A percentile compares a stretch with the other conserved stretches of the same genome.
Evolutionary conservation across 2,329 filamentous ascomycete genomes (phyloP).

Genomic region (Talaromyces sp.): DNA sequence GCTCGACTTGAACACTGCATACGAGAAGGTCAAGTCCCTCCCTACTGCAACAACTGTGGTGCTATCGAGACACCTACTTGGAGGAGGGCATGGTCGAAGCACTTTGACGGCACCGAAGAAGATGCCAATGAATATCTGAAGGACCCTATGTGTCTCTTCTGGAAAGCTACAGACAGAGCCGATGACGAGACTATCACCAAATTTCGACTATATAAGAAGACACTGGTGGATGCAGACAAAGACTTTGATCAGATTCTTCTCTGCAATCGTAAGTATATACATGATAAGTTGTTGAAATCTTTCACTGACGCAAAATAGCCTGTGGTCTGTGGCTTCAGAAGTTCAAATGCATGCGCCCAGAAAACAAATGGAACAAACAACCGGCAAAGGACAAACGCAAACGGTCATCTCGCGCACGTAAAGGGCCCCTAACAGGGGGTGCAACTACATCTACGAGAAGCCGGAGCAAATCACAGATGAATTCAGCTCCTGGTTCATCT

Average conservation of each 20-base stretch:
- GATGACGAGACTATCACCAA: slow-evolving; percentile 59
- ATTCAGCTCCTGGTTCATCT: slow-evolving; percentile 36
- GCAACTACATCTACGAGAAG: slow-evolving; percentile 30
- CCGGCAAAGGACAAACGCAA: slow-evolving; percentile 44
- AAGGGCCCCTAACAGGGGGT: slow-evolving; percentile 34
- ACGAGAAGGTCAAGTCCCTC: slow-evolving; percentile 76
- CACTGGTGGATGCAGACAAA: slow-evolving; percentile 63
- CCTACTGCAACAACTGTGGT: slow-evolving; percentile 88
- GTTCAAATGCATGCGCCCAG: slow-evolving; percentile 77
- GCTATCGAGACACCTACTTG: slow-evolving; percentile 95
- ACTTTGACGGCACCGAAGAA: slow-evolving; percentile 65
- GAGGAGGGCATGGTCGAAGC: slow-evolving; percentile 86
- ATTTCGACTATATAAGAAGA: slow-evolving; percentile 75
- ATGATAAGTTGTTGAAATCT: neutral
- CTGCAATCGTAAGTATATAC: slow-evolving; percentile 71
- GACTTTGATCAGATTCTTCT: slow-evolving; percentile 71
- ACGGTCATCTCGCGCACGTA: slow-evolving; percentile 35
- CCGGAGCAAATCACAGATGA: slow-evolving; percentile 30
- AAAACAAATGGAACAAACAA: slow-evolving; percentile 74
- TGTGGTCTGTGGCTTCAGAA: slow-evolving; percentile 95
- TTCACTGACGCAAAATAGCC: slow-evolving; percentile 44
- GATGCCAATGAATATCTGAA: slow-evolving; percentile 70
- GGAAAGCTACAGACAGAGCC: slow-evolving; percentile 65
- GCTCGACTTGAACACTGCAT: slow-evolving; percentile 59
- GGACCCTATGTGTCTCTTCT: slow-evolving; percentile 69